Percentiles rank a stretch among this genome's conserved stretches.
Evolutionary conservation across 768 basidiomycete species (phyloP).

Genomic region (Leccinellum albellum): DNA sequence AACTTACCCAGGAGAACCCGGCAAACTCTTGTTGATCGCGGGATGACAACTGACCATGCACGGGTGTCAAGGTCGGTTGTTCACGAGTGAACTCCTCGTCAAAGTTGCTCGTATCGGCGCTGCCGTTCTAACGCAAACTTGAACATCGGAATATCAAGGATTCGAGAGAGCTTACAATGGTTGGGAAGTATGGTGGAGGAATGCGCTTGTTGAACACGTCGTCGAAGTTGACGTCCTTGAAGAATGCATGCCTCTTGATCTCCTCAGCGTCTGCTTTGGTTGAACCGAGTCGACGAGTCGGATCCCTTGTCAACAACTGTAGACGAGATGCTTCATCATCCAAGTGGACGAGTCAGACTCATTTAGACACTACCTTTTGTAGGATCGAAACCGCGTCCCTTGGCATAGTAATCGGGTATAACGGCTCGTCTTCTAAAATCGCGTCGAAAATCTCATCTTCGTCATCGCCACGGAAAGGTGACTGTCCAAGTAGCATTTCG

Average conservation of each 20-base stretch:
- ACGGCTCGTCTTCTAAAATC: constrained; percentile 94
- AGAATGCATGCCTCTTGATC: constrained; percentile 97
- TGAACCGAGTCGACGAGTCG: constrained; percentile 84
- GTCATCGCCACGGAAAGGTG: constrained; percentile 98
- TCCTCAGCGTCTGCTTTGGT: constrained; percentile 92
- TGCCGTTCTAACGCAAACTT: constrained; percentile 56
- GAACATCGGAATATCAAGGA: constrained; percentile 3
- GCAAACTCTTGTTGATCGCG: constrained; percentile 95
- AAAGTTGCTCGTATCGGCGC: constrained; percentile 88
- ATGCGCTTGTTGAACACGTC: constrained; percentile 97
- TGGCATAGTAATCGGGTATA: constrained; percentile 99
- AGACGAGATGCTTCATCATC: constrained; percentile 6
- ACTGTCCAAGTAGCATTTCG: constrained; percentile 98
- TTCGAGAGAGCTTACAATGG: constrained; percentile 61
- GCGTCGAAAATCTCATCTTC: constrained; percentile 99
- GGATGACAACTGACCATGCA: constrained; percentile 86
- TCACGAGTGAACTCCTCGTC: constrained; percentile 97
- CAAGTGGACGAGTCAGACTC: background rate
- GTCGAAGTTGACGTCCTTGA: constrained; percentile 96
- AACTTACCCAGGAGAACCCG: constrained; percentile 88
- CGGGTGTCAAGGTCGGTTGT: constrained; percentile 95
- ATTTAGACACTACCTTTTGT: constrained; percentile 63
- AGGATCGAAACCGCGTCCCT: constrained; percentile 93
- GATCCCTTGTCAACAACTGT: constrained; percentile 94
- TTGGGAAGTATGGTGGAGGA: constrained; percentile 95